These are phyloP conservation scores for Phytopythium sindhum DNA, from an alignment of 352 stramenopile species.

Conservation along the genomic window DNA sequence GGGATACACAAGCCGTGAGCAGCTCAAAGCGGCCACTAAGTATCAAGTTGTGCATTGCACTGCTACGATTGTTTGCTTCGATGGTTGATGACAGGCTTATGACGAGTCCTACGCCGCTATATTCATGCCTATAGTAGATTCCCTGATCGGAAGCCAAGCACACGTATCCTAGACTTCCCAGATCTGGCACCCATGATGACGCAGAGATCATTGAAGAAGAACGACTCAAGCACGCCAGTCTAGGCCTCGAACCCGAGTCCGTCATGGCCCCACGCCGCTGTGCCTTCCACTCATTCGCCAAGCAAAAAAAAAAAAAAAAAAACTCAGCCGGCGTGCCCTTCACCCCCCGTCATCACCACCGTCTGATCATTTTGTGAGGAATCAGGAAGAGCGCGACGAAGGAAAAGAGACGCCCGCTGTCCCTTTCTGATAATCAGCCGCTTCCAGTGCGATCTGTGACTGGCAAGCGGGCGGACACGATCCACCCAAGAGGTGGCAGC, in stretches of 20 bases:
- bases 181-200: neutral
- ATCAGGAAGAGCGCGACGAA: neutral
- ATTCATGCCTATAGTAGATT: too few relatives aligned
- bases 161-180: too few relatives aligned
- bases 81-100: too few relatives aligned
- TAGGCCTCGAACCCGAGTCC: neutral
- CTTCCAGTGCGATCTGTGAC: neutral
- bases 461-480: neutral
- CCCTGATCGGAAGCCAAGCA: too few relatives aligned
- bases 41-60: neutral
- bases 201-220: conserved; percentile 1
- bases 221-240: neutral
- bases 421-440: neutral
- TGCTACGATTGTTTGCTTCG: too few relatives aligned
- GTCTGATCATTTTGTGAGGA: neutral
- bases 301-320: too few relatives aligned
- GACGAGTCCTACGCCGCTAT: too few relatives aligned
- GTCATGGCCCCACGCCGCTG: neutral
- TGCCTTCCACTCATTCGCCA: neutral
- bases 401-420: neutral
- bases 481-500: too few relatives aligned
- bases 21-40: neutral
- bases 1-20: neutral
- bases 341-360: neutral
- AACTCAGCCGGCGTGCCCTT: neutral